Percentiles rank a stretch among this genome's conserved stretches.
Conservation (phyloP, 208 protist species). For the Acanthamoeba royreba region DNA sequence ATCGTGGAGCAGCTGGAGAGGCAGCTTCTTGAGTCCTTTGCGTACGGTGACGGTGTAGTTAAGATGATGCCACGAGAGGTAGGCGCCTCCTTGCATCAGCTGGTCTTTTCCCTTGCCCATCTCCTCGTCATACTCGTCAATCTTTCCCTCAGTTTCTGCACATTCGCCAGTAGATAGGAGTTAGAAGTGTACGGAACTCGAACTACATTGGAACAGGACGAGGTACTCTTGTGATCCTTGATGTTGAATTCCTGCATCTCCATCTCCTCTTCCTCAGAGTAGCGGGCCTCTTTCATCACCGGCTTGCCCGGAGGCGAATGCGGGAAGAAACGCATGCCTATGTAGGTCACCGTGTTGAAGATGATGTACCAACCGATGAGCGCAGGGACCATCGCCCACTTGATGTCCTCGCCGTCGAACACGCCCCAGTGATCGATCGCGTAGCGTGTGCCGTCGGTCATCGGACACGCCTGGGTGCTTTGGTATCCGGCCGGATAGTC, state of each 20-base stretch:
- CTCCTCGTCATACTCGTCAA: not conserved
- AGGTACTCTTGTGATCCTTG: not conserved
- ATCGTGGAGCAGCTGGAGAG: slow-evolving; percentile 25
- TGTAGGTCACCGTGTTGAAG: not conserved
- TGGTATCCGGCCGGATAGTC: no score
- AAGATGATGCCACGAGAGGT: slow-evolving; percentile 60
- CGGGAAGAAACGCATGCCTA: not conserved
- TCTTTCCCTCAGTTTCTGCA: not conserved
- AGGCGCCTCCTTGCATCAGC: no score
- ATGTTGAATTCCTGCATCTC: slow-evolving; percentile 32
- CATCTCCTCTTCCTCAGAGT: not conserved
- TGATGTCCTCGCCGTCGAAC: not conserved
- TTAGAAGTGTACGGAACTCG: not conserved
- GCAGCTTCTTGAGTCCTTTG: slow-evolving; percentile 38
- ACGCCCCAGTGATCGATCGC: not conserved
- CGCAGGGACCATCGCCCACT: not conserved
- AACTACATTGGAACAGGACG: not conserved
- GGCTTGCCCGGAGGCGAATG: not conserved
- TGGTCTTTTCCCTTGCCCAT: not conserved
- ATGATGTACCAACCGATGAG: slow-evolving; percentile 1
- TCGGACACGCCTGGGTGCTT: slow-evolving; percentile 6
- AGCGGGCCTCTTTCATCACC: not conserved
- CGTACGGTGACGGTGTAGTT: slow-evolving; percentile 44
- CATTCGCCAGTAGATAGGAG: not conserved
- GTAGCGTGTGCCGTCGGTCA: not conserved